Evolutionary conservation across 768 basidiomycete genomes (phyloP).

Genomic region (Boletus reticuloceps): DNA sequence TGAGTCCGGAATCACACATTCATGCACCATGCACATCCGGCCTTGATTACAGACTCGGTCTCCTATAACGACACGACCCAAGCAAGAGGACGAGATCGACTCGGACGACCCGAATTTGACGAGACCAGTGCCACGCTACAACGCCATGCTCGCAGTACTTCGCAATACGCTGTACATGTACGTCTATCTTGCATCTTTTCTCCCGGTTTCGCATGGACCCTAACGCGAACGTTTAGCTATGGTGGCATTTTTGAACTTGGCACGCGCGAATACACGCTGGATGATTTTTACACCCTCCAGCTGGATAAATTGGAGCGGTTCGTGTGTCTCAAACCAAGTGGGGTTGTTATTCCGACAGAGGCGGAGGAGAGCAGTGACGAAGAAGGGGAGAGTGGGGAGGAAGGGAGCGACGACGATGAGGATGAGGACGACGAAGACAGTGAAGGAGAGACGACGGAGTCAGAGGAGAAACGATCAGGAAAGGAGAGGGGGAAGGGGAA

Average conservation of each 20-base stretch:
- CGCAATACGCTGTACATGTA: slow-evolving; percentile 86
- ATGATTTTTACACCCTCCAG: slow-evolving; percentile 80
- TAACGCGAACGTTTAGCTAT: slow-evolving; percentile 47
- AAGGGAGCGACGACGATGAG: slow-evolving; percentile 51
- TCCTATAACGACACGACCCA: neutral
- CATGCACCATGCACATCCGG: neutral
- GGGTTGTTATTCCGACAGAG: slow-evolving; percentile 57
- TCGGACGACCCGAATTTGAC: slow-evolving; percentile 65
- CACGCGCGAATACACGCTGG: slow-evolving; percentile 81
- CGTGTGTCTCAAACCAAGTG: slow-evolving; percentile 67
- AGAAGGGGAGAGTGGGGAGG: slow-evolving; percentile 58
- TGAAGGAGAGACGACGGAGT: neutral
- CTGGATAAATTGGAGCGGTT: slow-evolving; percentile 85
- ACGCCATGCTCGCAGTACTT: slow-evolving; percentile 83
- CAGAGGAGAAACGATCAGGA: slow-evolving; percentile 10
- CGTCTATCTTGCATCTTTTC: slow-evolving; percentile 19
- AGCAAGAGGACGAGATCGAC: slow-evolving; percentile 40
- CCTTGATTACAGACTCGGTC: neutral
- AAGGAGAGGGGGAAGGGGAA: slow-evolving; percentile 1
- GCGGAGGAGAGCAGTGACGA: slow-evolving; percentile 62
- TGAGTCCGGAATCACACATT: neutral
- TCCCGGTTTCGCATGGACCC: neutral
- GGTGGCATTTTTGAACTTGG: slow-evolving; percentile 88
- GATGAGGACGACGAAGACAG: slow-evolving; percentile 32
- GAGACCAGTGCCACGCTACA: slow-evolving; percentile 72